A percentile compares a stretch with the other conserved stretches of the same genome.
Evolutionary conservation across 2,329 filamentous ascomycete genomes (phyloP).

Genomic region (Aspergillus alliaceus): DNA sequence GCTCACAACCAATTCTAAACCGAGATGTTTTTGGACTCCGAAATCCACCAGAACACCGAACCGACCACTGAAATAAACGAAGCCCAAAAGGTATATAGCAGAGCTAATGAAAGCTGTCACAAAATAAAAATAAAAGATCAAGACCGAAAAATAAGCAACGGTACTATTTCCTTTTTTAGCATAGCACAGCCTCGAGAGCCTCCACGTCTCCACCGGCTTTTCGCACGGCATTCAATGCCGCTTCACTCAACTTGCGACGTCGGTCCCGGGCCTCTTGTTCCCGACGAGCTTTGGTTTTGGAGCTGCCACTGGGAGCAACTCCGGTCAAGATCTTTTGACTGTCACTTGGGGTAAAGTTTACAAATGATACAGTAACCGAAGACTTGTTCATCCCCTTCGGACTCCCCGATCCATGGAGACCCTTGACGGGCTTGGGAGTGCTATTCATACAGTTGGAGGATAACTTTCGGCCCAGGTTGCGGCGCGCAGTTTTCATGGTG

Average conservation of each 20-base stretch:
- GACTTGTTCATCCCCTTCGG: conserved; percentile 32
- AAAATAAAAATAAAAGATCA: conserved; percentile 10
- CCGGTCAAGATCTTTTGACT: conserved; percentile 77
- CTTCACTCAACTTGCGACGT: conserved; percentile 51
- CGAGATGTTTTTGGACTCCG: background rate
- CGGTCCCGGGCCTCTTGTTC: conserved; percentile 85
- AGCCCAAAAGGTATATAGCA: conserved; percentile 4
- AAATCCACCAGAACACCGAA: background rate
- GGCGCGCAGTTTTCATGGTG: conserved; percentile 34
- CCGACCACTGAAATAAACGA: background rate
- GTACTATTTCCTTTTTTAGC: conserved; percentile 25
- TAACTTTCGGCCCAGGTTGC: conserved; percentile 41
- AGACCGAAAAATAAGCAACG: conserved; percentile 4
- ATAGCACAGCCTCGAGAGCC: conserved; percentile 42
- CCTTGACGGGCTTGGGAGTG: conserved; percentile 32
- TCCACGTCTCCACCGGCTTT: conserved; percentile 49
- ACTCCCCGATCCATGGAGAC: conserved; percentile 29
- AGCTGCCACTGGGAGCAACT: conserved; percentile 86
- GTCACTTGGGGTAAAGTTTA: conserved; percentile 87
- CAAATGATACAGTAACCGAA: conserved; percentile 66
- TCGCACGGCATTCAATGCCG: conserved; percentile 44
- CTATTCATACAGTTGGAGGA: conserved; percentile 38
- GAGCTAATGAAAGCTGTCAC: too few relatives aligned
- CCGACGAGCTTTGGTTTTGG: conserved; percentile 89
- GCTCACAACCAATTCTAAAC: background rate